These are phyloP conservation scores for Zoysia japonica DNA, from an alignment of 176 grass and related monocot genomes.

Conservation along the genomic window DNA sequence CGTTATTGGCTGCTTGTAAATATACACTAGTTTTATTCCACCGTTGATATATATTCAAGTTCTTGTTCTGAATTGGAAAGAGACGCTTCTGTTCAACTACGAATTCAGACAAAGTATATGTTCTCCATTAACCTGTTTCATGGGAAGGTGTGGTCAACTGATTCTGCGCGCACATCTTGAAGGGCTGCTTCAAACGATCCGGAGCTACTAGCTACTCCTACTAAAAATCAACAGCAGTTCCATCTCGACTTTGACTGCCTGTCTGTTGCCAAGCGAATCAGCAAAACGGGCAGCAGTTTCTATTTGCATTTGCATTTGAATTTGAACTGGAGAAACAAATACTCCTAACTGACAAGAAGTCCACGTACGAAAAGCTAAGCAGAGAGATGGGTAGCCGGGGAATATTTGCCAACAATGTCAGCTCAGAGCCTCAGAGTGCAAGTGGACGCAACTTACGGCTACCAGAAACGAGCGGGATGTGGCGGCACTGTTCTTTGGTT, in stretches of 20 bases:
- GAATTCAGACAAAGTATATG: not conserved
- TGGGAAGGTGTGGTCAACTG: not conserved
- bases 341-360: not conserved
- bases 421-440: not conserved
- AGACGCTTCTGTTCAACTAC: not conserved
- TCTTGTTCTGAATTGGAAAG: not conserved
- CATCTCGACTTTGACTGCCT: not conserved
- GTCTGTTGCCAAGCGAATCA: not conserved
- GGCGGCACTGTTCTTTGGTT: not conserved
- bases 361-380: not conserved
- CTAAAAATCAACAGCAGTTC: not conserved
- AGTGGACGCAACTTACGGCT: slow-evolving; percentile 28
- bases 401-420: slow-evolving; percentile 17
- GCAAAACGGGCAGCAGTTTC: not conserved
- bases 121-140: not conserved
- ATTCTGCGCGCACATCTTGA: not conserved
- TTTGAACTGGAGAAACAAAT: not conserved
- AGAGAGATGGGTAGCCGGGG: not conserved
- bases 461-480: not conserved
- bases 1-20: slow-evolving; percentile 1
- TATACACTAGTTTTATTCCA: not conserved
- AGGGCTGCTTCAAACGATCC: slow-evolving; percentile 27
- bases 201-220: not conserved
- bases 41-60: not conserved
- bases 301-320: not conserved